These are phyloP conservation scores for Neckera pumila DNA, from an alignment of 225 moss, liverwort and hornwort species.

Conservation along the genomic window DNA sequence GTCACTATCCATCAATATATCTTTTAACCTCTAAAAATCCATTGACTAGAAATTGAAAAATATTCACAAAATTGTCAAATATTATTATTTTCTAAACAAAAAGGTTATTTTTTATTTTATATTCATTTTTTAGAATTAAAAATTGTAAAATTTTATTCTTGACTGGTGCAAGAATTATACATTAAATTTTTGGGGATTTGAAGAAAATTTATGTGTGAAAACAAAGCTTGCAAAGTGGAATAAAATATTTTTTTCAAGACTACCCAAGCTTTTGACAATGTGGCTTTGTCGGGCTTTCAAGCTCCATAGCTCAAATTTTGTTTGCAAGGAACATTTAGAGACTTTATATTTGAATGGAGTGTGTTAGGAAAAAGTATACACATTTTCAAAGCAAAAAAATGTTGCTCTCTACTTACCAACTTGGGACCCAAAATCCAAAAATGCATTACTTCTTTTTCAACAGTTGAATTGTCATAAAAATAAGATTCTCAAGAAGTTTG, in stretches of 20 bases:
- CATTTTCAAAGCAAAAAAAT: not conserved
- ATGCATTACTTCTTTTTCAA: not conserved
- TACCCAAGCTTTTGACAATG: not conserved
- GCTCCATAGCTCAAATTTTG: not conserved
- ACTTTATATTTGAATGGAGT: not conserved
- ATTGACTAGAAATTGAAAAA: not conserved
- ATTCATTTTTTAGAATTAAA: not conserved
- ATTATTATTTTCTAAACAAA: not conserved
- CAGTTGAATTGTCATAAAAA: not conserved
- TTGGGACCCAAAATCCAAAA: not conserved
- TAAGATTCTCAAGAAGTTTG: rapidly evolving
- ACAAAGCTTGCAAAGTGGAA: not conserved
- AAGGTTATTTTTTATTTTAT: not conserved
- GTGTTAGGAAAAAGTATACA: rapidly evolving
- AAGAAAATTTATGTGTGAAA: not conserved
- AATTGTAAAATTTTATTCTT: too few species aligned
- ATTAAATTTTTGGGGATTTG: too few species aligned
- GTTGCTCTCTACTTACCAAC: rapidly evolving
- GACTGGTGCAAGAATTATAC: not conserved
- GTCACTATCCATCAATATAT: too few species aligned
- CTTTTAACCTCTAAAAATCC: too few species aligned
- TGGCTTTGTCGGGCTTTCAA: rapidly evolving
- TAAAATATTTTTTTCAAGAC: not conserved
- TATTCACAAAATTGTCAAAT: not conserved
- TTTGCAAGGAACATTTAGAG: not conserved